A percentile compares a stretch with the other conserved stretches of the same genome.
Evolutionary conservation across 495 filamentous ascomycete genomes (phyloP).

Genomic region (Chaetomium tenue): DNA sequence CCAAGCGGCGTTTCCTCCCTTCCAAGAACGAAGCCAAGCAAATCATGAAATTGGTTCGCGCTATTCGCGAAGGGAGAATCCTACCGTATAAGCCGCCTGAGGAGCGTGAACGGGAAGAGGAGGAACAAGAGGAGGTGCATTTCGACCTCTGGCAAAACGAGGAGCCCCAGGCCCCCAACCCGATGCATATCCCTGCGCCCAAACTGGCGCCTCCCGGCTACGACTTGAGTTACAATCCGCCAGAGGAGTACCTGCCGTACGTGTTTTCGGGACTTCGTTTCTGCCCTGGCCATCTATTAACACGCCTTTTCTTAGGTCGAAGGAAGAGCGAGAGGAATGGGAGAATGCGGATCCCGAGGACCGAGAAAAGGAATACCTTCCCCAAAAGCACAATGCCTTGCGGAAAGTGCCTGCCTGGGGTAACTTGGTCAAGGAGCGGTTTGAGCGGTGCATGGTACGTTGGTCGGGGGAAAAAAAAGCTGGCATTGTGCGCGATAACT

Average conservation of each 20-base stretch:
- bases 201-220: conserved; percentile 93
- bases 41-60: conserved; percentile 96
- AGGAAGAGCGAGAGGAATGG: conserved; percentile 84
- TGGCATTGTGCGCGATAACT: not conserved
- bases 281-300: conserved; percentile 3
- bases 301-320: conserved; percentile 42
- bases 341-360: conserved; percentile 86
- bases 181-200: conserved; percentile 95
- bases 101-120: conserved; percentile 68
- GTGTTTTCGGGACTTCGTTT: not conserved
- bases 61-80: conserved; percentile 91
- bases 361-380: conserved; percentile 82
- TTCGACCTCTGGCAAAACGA: conserved; percentile 98
- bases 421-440: conserved; percentile 86
- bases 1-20: conserved; percentile 90
- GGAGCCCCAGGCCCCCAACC: conserved; percentile 72
- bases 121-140: conserved; percentile 61
- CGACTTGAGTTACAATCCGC: conserved; percentile 95
- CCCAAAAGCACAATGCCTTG: conserved; percentile 74
- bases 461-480: too few species aligned
- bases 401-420: conserved; percentile 93
- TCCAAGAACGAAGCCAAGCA: conserved; percentile 98
- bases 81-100: conserved; percentile 82
- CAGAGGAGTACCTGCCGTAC: conserved; percentile 81
- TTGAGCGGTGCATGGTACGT: conserved; percentile 74